Base-by-base conservation (phyloP, 2,329 filamentous ascomycete genomes). In the Phaeomoniella chlamydospora region DNA sequence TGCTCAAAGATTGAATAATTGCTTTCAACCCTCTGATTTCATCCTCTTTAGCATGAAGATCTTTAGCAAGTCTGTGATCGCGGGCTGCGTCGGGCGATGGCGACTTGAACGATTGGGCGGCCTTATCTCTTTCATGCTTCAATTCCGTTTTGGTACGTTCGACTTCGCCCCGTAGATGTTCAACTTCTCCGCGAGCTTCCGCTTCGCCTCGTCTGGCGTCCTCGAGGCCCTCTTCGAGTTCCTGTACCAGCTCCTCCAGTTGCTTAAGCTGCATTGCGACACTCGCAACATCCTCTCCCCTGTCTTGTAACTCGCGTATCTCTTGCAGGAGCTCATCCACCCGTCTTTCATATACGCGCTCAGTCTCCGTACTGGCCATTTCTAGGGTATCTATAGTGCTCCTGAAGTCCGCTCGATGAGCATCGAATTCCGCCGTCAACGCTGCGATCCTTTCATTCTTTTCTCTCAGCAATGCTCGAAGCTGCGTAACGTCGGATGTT, bases 381-480 rank as follows among this genome's bases (percentile, higher is more conserved):
- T 98, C 90, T 35, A 98, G 67, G 0, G 88, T 94, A 59, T 98
- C 90, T 42, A 98, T 90, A 13, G 90, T 98, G 56, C 84, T 94
- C 45, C 90, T 71, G 59, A 98, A 98, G 56, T 98, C 90, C 13
- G 90, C 88, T 39, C 90, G 74, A 54, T 98, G 88, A 6, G 80
- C 76, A 52, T 98, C 90, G 49, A 98, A 98, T 53, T 98, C 90
- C 5, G 83, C 75, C 1, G 87, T 96, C 46, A 98, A 71, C 67
- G 88, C 78, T 16, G 80, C 77, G 45, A 98, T 94, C 64, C 87
- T 94, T 39, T 98, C 90, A 49, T 94, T 94, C 69, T 93, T 94
- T 59, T 98, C 90, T 15, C 84, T 73, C 37, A 98, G 61, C 47
- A 93, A 61, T n/a, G 79, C 73, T 37, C 87, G 77, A 39, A 98